phyloP scores from a whole-genome alignment of 73 alveolate species.

The Tetrahymena malaccensis region DNA sequence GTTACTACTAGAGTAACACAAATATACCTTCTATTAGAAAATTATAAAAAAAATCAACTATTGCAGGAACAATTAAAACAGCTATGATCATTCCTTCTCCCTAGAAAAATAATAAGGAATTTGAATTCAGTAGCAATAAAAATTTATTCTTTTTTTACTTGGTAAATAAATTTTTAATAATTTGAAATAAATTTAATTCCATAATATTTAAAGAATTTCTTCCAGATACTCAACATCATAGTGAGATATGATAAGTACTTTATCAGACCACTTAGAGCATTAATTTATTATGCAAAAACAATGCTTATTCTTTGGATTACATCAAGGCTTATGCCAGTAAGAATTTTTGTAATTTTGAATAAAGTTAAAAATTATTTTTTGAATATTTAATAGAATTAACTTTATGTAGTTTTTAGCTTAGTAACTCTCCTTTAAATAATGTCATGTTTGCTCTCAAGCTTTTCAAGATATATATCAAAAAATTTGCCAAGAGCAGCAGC shows the following conservation, averaged over 20 bases:
- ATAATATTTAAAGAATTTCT: background rate
- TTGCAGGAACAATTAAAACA: background rate
- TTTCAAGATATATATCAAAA: background rate
- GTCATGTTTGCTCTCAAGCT: background rate
- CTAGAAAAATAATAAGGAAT: background rate
- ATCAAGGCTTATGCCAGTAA: background rate
- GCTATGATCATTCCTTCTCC: background rate
- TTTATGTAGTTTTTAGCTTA: background rate
- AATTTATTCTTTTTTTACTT: background rate
- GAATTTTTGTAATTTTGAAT: background rate
- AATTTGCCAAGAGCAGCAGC: background rate
- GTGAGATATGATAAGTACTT: background rate
- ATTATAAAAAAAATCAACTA: background rate
- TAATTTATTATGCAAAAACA: background rate
- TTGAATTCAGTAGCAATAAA: background rate
- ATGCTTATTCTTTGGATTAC: background rate
- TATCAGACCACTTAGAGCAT: background rate
- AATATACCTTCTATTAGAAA: background rate
- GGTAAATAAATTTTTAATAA: background rate
- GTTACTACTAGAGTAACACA: background rate
- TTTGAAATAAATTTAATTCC: background rate
- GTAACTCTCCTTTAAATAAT: background rate
- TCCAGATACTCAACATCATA: background rate
- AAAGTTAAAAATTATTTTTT: background rate
- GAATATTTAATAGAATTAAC: background rate